phyloP scores from a whole-genome alignment of 441 rosid genomes.

The Brassica hybrid region DNA sequence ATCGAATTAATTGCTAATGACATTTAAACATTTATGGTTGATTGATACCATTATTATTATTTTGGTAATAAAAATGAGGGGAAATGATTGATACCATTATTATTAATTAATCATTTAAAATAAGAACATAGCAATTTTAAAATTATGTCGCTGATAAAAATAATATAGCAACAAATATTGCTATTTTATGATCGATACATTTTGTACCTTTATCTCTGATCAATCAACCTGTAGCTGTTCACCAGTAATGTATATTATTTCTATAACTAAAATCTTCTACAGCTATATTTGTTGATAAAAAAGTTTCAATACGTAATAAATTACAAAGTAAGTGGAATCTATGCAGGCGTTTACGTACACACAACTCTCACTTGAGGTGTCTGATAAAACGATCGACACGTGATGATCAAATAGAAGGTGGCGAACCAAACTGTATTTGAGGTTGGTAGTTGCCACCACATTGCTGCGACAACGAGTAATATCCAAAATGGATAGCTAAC shows the following conservation, averaged over 20 bases:
- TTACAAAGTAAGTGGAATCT: background rate
- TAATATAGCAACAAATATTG: too few relatives aligned
- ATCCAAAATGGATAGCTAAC: conserved; percentile 36
- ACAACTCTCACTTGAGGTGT: conserved; percentile 34
- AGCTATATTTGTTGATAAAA: background rate
- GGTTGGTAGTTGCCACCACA: conserved; percentile 22
- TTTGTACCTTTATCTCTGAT: too few relatives aligned
- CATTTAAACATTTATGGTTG: background rate
- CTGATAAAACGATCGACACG: background rate
- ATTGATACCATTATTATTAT: background rate
- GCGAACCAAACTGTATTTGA: conserved; percentile 7
- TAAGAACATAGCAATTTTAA: too few relatives aligned
- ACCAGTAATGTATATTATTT: too few relatives aligned
- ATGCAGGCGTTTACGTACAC: background rate
- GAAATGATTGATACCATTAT: too few relatives aligned
- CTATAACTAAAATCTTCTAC: background rate
- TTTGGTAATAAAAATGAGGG: too few relatives aligned
- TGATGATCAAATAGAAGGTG: background rate
- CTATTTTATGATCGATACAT: too few relatives aligned
- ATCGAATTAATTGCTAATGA: background rate
- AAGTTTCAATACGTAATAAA: background rate
- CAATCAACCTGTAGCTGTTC: too few relatives aligned
- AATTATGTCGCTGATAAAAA: too few relatives aligned
- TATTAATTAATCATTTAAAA: too few relatives aligned
- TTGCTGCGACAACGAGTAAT: conserved; percentile 2